A percentile compares a stretch with the other conserved stretches of the same genome.
Conservation (phyloP, 352 stramenopile species). For the Globisporangium canariense region DNA sequence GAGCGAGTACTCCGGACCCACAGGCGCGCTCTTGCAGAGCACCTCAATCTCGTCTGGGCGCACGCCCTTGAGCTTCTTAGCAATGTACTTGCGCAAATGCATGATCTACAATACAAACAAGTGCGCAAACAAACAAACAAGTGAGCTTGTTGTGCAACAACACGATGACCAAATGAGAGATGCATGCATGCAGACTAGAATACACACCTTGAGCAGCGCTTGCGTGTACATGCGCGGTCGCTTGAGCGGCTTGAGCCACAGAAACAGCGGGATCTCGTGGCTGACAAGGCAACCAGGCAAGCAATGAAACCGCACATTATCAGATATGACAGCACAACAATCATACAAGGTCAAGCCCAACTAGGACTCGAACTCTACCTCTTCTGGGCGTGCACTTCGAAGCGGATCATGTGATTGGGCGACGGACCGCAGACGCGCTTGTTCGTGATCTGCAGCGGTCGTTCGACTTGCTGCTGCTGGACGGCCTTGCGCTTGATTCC, state of each 20-base stretch:
- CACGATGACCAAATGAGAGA: background rate
- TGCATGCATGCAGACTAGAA: background rate
- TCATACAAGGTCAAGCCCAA: background rate
- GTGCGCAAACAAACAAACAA: background rate
- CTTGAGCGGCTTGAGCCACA: conserved; percentile 29
- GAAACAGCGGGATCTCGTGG: conserved; percentile 38
- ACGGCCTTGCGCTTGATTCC: conserved; percentile 57
- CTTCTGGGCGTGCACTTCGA: conserved; percentile 41
- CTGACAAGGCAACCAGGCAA: conserved; percentile 7
- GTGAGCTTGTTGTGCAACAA: background rate
- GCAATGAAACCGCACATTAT: no score
- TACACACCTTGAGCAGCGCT: conserved; percentile 38
- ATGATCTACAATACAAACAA: conserved; percentile 34
- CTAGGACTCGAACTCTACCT: conserved; percentile 19
- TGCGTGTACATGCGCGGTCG: conserved; percentile 38
- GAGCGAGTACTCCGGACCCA: conserved; percentile 61
- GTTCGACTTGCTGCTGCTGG: conserved; percentile 12
- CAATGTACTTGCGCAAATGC: conserved; percentile 59
- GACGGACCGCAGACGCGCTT: conserved; percentile 27
- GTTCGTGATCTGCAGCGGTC: conserved; percentile 15
- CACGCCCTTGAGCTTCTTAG: conserved; percentile 34
- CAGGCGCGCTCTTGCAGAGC: conserved; percentile 36
- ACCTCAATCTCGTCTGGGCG: conserved; percentile 56
- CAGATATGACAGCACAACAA: background rate
- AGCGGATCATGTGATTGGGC: conserved; percentile 34